Evolutionary conservation across 371 early-diverging fungal genomes (phyloP).

Genomic region (Synchytrium microbalum): DNA sequence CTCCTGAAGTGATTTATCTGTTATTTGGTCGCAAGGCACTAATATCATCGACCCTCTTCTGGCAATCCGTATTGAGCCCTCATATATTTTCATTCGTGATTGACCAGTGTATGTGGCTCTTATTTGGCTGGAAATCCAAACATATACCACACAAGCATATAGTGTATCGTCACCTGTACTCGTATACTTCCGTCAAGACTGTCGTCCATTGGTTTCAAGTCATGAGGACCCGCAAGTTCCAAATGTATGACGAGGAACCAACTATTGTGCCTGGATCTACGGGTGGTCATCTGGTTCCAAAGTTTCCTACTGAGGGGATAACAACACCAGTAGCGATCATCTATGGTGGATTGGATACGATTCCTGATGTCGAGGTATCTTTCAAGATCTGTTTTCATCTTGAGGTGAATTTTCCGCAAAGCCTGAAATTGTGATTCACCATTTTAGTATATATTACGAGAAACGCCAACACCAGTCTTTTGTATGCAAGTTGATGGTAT

Average conservation of each 20-base stretch:
- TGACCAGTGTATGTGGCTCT: constrained; percentile 59
- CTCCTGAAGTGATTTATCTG: constrained; percentile 84
- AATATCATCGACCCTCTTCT: constrained; percentile 73
- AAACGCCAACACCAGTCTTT: constrained; percentile 25
- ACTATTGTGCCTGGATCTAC: constrained; percentile 21
- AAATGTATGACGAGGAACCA: constrained; percentile 82
- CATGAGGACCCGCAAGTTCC: constrained; percentile 75
- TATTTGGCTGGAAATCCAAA: constrained; percentile 80
- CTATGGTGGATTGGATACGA: constrained; percentile 80
- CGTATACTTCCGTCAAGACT: constrained; percentile 79
- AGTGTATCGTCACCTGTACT: constrained; percentile 84
- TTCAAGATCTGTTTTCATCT: constrained; percentile 8
- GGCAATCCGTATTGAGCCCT: constrained; percentile 70
- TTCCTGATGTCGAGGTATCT: constrained; percentile 58
- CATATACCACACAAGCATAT: constrained; percentile 74
- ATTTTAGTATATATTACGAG: constrained; percentile 9
- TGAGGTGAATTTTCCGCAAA: neutral
- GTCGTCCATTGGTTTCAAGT: constrained; percentile 86
- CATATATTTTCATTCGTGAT: constrained; percentile 68
- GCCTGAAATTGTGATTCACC: neutral
- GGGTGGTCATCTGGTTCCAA: constrained; percentile 32
- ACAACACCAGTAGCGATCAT: constrained; percentile 79
- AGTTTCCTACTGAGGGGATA: constrained; percentile 76
- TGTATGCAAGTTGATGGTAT: constrained; percentile 27
- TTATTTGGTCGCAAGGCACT: constrained; percentile 81